phyloP scores from a whole-genome alignment of 2,329 filamentous ascomycete species.

The Aureobasidium sp. region DNA sequence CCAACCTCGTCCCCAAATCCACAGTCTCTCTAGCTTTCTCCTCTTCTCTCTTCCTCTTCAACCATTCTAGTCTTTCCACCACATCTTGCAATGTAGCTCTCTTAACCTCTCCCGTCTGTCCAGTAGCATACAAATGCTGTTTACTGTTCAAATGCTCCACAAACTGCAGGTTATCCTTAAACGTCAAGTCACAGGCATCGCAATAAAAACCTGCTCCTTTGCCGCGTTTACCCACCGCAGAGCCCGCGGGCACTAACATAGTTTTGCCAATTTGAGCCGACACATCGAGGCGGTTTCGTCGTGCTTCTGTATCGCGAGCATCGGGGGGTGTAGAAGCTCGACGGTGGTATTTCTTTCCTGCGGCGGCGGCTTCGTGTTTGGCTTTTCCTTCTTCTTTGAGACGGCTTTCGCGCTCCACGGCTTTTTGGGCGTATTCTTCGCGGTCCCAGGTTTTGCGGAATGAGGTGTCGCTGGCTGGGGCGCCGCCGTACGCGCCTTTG shows the following conservation, averaged over 20 bases:
- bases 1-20: slow-evolving; percentile 54
- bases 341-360: slow-evolving; percentile 78
- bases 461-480: slow-evolving; percentile 47
- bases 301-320: slow-evolving; percentile 63
- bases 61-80: slow-evolving; percentile 59
- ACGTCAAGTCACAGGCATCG: slow-evolving; percentile 84
- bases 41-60: slow-evolving; percentile 59
- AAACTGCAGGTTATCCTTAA: slow-evolving; percentile 92
- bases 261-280: slow-evolving; percentile 82
- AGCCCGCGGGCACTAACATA: slow-evolving; percentile 72
- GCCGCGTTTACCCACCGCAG: slow-evolving; percentile 76
- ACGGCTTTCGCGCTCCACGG: slow-evolving; percentile 65
- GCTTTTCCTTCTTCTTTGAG: slow-evolving; percentile 80
- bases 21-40: slow-evolving; percentile 54
- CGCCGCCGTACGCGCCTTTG: slow-evolving; percentile 37
- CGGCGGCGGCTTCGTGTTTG: slow-evolving; percentile 84
- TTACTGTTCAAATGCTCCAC: slow-evolving; percentile 91
- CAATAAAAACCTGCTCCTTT: slow-evolving; percentile 90
- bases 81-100: slow-evolving; percentile 73
- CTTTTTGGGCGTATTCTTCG: slow-evolving; percentile 81
- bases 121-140: slow-evolving; percentile 79
- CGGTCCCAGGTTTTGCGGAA: slow-evolving; percentile 91
- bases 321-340: slow-evolving; percentile 54
- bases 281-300: slow-evolving; percentile 69
- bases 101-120: slow-evolving; percentile 79